These are phyloP conservation scores for Simplicillium aogashimaense DNA, from an alignment of 2,329 filamentous ascomycete genomes.

Conservation along the genomic window DNA sequence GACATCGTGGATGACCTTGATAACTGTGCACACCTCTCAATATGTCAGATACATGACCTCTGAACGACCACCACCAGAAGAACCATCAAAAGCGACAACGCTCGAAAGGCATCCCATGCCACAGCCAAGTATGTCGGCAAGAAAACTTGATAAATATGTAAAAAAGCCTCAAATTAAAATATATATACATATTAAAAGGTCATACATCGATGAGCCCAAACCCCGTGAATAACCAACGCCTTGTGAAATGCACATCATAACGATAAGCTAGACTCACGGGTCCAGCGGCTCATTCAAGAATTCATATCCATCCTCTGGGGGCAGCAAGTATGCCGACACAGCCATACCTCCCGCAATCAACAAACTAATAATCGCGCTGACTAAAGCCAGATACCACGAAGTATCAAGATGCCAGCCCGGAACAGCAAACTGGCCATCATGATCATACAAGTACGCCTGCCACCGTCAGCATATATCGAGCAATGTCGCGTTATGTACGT, in stretches of 20 bases:
- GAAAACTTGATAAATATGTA: too few species aligned
- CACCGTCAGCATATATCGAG: not conserved
- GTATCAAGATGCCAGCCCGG: slow-evolving; percentile 72
- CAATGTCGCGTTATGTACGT: not conserved
- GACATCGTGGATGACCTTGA: too few species aligned
- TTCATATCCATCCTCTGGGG: slow-evolving; percentile 80
- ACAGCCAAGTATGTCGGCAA: too few species aligned
- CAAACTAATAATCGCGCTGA: slow-evolving; percentile 43
- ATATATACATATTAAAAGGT: too few species aligned
- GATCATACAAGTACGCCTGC: slow-evolving; percentile 73
- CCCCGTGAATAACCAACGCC: not conserved
- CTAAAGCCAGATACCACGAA: slow-evolving; percentile 63
- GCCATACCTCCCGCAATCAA: slow-evolving; percentile 48
- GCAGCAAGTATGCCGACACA: slow-evolving; percentile 58
- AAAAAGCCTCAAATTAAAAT: too few species aligned
- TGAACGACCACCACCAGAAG: too few species aligned
- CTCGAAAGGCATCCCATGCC: too few species aligned
- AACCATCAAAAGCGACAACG: too few species aligned
- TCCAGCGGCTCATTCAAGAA: slow-evolving; percentile 44
- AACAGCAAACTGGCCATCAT: slow-evolving; percentile 73
- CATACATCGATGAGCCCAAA: not conserved
- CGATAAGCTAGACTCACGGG: slow-evolving; percentile 26
- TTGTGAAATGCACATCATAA: slow-evolving; percentile 1
- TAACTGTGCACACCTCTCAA: too few species aligned
- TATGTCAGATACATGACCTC: too few species aligned